phyloP scores from a whole-genome alignment of 495 filamentous ascomycete species.

The Arthonia radiata region DNA sequence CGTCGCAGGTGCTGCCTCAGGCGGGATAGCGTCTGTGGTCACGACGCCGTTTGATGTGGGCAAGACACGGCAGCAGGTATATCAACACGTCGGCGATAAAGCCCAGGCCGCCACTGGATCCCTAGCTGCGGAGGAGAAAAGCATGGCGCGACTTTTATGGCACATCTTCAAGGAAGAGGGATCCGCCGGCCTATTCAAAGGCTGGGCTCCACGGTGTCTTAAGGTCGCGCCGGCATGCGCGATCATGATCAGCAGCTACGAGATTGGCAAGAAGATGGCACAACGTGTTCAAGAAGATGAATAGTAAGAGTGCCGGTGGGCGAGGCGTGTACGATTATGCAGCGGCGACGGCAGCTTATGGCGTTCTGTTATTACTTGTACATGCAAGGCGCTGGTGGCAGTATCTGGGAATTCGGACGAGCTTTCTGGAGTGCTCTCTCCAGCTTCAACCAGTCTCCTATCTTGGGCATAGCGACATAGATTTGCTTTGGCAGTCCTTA shows the following conservation, averaged over 20 bases:
- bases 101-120: constrained; percentile 7
- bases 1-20: constrained; percentile 56
- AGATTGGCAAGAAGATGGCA: constrained; percentile 80
- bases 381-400: too few species aligned
- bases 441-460: too few species aligned
- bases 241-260: constrained; percentile 98
- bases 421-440: too few species aligned
- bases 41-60: constrained; percentile 96
- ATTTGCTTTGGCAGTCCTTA: too few species aligned
- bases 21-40: constrained; percentile 62
- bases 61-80: constrained; percentile 81
- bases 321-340: too few species aligned
- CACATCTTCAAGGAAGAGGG: constrained; percentile 81
- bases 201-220: constrained; percentile 72
- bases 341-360: too few species aligned
- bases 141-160: constrained; percentile 55
- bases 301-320: too few species aligned
- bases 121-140: constrained; percentile 35
- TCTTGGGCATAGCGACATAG: too few species aligned
- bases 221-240: constrained; percentile 94
- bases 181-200: constrained; percentile 53
- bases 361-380: too few species aligned
- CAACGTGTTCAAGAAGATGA: constrained; percentile 41
- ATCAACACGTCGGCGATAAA: constrained; percentile 25
- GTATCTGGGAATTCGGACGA: too few species aligned